A percentile compares a stretch with the other conserved stretches of the same genome.
Evolutionary conservation across 2,329 filamentous ascomycete species (phyloP).

Genomic region (Cercospora sesami): DNA sequence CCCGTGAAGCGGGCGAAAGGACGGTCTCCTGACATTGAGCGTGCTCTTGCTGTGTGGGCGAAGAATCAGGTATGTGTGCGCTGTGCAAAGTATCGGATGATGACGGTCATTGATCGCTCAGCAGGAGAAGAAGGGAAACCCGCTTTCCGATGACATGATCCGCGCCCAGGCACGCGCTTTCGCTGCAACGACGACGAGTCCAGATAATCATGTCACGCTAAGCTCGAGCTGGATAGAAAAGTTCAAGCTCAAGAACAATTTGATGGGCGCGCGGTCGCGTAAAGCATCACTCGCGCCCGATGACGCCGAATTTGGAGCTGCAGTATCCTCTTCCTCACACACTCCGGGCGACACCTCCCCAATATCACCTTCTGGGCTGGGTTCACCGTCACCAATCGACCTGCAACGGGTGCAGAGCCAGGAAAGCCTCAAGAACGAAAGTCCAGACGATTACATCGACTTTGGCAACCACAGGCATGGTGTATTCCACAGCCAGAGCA

Average conservation of each 20-base stretch:
- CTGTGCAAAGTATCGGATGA: neutral
- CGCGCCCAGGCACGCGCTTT: slow-evolving; percentile 82
- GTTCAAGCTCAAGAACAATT: slow-evolving; percentile 85
- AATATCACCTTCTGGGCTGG: slow-evolving; percentile 65
- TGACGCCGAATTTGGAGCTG: slow-evolving; percentile 65
- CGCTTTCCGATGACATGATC: slow-evolving; percentile 77
- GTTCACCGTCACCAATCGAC: slow-evolving; percentile 69
- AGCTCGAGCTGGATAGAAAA: slow-evolving; percentile 85
- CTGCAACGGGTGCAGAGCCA: slow-evolving; percentile 63
- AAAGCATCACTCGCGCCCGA: slow-evolving; percentile 61
- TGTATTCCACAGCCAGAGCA: slow-evolving; percentile 65
- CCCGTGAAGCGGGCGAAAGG: slow-evolving; percentile 80
- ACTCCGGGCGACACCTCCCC: slow-evolving; percentile 68
- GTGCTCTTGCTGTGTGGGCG: slow-evolving; percentile 83
- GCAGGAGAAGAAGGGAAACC: slow-evolving; percentile 71
- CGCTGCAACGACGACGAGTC: slow-evolving; percentile 61
- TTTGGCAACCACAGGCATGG: slow-evolving; percentile 59
- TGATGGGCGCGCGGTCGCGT: slow-evolving; percentile 56
- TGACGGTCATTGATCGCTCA: neutral
- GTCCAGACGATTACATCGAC: slow-evolving; percentile 59
- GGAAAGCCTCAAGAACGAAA: slow-evolving; percentile 65
- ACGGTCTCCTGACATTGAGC: slow-evolving; percentile 87
- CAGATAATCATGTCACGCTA: slow-evolving; percentile 70
- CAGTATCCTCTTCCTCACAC: slow-evolving; percentile 58
- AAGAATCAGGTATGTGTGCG: slow-evolving; percentile 55